Base-by-base conservation (phyloP, 176 grass and related monocot genomes). In the Coix lacrymajobi region DNA sequence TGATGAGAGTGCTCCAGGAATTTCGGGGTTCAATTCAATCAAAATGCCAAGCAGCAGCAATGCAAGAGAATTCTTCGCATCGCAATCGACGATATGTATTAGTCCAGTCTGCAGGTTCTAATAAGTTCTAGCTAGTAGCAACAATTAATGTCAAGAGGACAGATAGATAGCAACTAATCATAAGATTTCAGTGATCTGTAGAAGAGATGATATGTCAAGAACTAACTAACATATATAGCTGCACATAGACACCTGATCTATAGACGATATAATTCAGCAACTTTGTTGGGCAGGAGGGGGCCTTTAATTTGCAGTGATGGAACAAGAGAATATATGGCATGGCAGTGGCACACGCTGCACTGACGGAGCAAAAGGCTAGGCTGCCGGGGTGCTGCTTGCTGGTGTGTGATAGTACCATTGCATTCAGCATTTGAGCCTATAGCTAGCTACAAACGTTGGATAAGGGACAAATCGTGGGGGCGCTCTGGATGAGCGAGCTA, bases 291-390 rank as follows among this genome's bases (percentile, higher is more conserved):
- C 41, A 32, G 52, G 15, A 14, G 11, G 11, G 51, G 39, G 41
- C 41, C 41, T 45, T 64, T n/a, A n/a, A n/a, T n/a, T n/a, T 56
- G 86, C 67, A 67, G 40, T 81, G 87, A 85, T 81, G 83, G 43
- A 81, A 65, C 71, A 85, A 14, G 28, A 72, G 88, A 85, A 81
- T 70, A 81, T 81, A 85, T 81, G 41, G 31, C 72, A 28, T 48
- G 46, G 46, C 48, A 33, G 4, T 33, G 33, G 33, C 41, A 58
- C 73, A 24, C 48, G 31, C 56, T 85, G 71, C 88, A 89, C 83
- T 52, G 28, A 85, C 56, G 56, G n/a, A 4, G 40, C 44, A 82
- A 82, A 89, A 89, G n/a, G 43, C 67, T 34, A 28, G 20, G 26
- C 82, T 66, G 43, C 41, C 43, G 76, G 68, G 77, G n/a, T n/a